Base-by-base conservation (phyloP, 495 filamentous ascomycete species). In the Neurospora sp. region DNA sequence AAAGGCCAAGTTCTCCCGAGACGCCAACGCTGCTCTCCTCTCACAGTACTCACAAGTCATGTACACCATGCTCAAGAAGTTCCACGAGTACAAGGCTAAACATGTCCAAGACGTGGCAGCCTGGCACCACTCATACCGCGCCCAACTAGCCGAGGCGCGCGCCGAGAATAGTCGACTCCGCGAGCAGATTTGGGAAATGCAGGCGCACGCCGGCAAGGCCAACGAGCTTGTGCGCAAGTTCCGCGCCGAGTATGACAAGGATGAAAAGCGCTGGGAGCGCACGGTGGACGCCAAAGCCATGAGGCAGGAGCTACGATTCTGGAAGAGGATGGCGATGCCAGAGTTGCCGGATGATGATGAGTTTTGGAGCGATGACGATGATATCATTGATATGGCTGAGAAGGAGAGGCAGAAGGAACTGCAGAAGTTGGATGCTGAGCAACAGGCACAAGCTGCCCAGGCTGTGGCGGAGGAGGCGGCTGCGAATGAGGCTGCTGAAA, bases 101-200 rank as follows among this genome's bases (percentile, higher is more conserved):
- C 85, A 86, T 73, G 79, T 87, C 18, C 78, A 80, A 48, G 86
- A 88, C 73, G 81, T 84, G 27, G 83, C 86, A 0, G 79, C 84
- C 3, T 89, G 87, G 87, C 87, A 89, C 76, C 83, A 83, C 73
- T 85, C 82, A 72, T 89, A 89, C 78, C 84, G 87, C 38, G 76
- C 84, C 9, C 87, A 89, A 77, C 82, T 89, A 23, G 86, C 85
- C 75, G 85, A 86, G 77, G 87, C 87, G 74, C 85, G 87, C 10
- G 83, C 85, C 71, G 86, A 88, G 81, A 89, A 89, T 76, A 80
- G 81, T 69, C 81, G 82, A 5, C 82, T 89, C n/a, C 85, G 86
- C 46, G 84, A 86, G 72, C 84, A 88, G 79, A 87, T 89, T 70
- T 85, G 84, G 82, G 86, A 87, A 74, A 87, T 87, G 84, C 84